Percentiles rank a stretch among this genome's conserved stretches.
Evolutionary conservation across 495 filamentous ascomycete species (phyloP).

Genomic region (Lichenothelia convexa): DNA sequence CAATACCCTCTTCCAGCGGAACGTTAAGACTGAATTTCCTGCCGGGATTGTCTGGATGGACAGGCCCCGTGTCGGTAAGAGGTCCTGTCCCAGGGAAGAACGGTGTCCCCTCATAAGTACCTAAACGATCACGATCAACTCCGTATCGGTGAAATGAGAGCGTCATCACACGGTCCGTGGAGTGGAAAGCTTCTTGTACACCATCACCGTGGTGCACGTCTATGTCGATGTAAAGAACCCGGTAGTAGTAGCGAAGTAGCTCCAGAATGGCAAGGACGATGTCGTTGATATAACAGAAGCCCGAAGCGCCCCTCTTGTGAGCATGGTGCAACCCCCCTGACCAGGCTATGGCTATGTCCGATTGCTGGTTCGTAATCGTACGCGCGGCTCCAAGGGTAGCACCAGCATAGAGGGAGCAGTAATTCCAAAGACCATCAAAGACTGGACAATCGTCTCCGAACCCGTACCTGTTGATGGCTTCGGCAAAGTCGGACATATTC

Average conservation of each 20-base stretch:
- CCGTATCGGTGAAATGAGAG: conserved; percentile 94
- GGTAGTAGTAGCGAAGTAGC: conserved; percentile 67
- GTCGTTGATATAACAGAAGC: conserved; percentile 98
- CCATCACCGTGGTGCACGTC: conserved; percentile 97
- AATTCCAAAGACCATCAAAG: conserved; percentile 89
- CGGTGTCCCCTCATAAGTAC: too few relatives aligned
- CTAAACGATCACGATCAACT: too few relatives aligned
- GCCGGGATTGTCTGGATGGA: conserved; percentile 39
- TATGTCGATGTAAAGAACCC: conserved; percentile 95
- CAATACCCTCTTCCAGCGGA: conserved; percentile 61
- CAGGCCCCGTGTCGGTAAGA: conserved; percentile 38
- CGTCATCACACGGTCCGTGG: conserved; percentile 88
- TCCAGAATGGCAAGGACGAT: conserved; percentile 92
- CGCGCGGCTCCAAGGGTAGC: conserved; percentile 80
- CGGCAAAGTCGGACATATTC: conserved; percentile 17
- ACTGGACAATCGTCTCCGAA: conserved; percentile 91
- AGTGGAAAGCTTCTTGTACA: conserved; percentile 93
- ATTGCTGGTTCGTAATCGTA: conserved; percentile 67
- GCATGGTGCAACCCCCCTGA: conserved; percentile 97
- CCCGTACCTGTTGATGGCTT: conserved; percentile 41
- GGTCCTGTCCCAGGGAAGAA: conserved; percentile 55
- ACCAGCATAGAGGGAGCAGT: conserved; percentile 84
- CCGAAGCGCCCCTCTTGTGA: conserved; percentile 80
- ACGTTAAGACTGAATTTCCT: conserved; percentile 50
- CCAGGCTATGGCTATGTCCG: conserved; percentile 96